A percentile compares a stretch with the other conserved stretches of the same genome.
phyloP scores from a whole-genome alignment of 2,329 filamentous ascomycete genomes.

The Gnomoniopsis sp. region DNA sequence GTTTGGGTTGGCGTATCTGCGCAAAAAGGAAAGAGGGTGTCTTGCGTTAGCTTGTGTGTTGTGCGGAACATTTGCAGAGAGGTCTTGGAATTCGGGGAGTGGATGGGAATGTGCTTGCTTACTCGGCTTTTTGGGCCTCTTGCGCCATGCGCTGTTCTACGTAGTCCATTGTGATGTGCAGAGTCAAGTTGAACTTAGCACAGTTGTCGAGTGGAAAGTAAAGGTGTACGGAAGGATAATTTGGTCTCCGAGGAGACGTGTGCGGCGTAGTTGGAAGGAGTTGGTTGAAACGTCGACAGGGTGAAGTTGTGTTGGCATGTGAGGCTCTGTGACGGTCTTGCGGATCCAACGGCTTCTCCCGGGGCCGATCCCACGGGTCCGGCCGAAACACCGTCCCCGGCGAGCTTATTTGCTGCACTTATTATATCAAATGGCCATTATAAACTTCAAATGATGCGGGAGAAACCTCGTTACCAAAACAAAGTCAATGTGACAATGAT shows the following conservation, averaged over 20 bases:
- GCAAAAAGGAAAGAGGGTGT: conserved; percentile 13
- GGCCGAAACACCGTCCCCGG: neutral
- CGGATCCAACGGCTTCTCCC: neutral
- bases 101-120: neutral
- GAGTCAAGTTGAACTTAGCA: neutral
- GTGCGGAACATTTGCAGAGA: neutral
- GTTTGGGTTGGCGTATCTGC: conserved; percentile 28
- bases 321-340: neutral
- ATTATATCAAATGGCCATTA: no score
- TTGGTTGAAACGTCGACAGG: neutral
- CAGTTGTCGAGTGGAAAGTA: no score
- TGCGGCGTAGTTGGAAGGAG: no score
- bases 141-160: conserved; percentile 54
- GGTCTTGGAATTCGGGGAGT: neutral
- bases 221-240: no score
- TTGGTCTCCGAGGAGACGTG: neutral
- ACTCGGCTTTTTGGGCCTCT: conserved; percentile 42
- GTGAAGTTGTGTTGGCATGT: neutral
- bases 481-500: no score
- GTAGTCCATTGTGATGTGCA: conserved; percentile 47
- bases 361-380: neutral
- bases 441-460: no score
- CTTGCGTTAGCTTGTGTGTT: neutral
- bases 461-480: no score
- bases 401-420: no score